Conservation (phyloP, 768 basidiomycete species). For the Psilocybe cyanescens region DNA sequence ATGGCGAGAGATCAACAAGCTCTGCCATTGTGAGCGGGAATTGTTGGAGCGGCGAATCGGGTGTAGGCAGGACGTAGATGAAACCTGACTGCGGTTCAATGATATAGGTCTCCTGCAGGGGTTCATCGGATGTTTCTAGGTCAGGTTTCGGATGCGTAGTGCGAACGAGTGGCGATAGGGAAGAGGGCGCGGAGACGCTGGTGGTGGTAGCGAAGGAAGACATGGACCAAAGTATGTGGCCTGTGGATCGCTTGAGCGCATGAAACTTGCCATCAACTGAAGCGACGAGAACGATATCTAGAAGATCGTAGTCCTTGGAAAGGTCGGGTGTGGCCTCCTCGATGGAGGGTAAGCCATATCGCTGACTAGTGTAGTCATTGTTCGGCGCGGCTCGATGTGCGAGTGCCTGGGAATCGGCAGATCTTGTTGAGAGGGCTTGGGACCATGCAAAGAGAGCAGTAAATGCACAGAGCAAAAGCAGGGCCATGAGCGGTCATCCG, state of each 20-base stretch:
- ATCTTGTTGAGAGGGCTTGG: constrained; percentile 1
- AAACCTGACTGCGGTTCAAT: constrained; percentile 95
- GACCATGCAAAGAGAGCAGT: constrained; percentile 3
- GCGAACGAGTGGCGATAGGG: constrained; percentile 74
- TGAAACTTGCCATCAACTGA: constrained; percentile 96
- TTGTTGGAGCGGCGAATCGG: constrained; percentile 74
- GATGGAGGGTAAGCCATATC: constrained; percentile 5
- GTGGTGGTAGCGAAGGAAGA: constrained; percentile 54
- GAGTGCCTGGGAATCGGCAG: constrained; percentile 7
- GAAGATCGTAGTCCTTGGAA: constrained; percentile 57
- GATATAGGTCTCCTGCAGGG: constrained; percentile 83
- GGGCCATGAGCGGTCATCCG: constrained; percentile 14
- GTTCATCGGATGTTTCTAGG: constrained; percentile 40
- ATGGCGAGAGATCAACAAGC: constrained; percentile 90
- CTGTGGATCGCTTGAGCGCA: constrained; percentile 87
- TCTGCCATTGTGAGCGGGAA: constrained; percentile 93
- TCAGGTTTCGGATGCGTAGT: constrained; percentile 66
- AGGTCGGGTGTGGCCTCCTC: constrained; percentile 17
- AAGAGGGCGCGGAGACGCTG: constrained; percentile 46
- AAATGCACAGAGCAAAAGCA: constrained; percentile 10
- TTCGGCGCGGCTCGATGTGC: neutral
- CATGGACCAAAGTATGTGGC: constrained; percentile 88
- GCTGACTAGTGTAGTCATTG: constrained; percentile 6
- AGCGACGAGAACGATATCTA: constrained; percentile 87
- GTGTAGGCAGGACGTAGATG: constrained; percentile 83